Evolutionary conservation across 352 stramenopile species (phyloP), one percentile per base, ranked within the genome.

Genomic region (Globisporangium paroecandrum): DNA sequence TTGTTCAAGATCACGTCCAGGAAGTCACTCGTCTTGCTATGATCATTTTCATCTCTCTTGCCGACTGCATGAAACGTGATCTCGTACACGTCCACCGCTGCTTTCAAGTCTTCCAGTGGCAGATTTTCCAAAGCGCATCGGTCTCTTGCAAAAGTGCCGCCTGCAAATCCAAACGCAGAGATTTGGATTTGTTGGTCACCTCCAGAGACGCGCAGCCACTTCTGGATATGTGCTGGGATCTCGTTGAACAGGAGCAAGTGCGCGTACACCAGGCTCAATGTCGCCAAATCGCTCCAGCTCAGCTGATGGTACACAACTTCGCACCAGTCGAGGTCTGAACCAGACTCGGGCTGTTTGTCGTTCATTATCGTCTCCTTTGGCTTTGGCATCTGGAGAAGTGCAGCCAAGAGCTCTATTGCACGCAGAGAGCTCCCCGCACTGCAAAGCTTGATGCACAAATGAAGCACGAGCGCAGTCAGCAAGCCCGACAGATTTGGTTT

Each of bases 391-490:
- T 12, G 6, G n/a, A 72, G 47, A 5, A 72, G 25, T 46, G 55
- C 66, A 6, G 29, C 24, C 47, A 72, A 54, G 43, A 72, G 59
- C 54, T 68, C 60, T 3, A 72, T 5, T 1, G 43, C 43, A 3
- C 62, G 61, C 15, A 6, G 34, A 4, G 29, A 55, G 12, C 49
- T 51, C 2, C 62, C 67, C 25, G 67, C 55, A 24, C 56, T 8
- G 2, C 60, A 41, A 20, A 72, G 67, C 55, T 66, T 68, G 12
- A 72, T 64, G 4, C 61, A 72, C n/a, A 72, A n/a, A 36, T 72
- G 67, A 43, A 68, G 4, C 43, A 72, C 53, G 25, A 68, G 58
- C 54, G 61, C 61, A 27, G 53, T 38, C 54, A 72, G 18, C n/a
- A 72, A 34, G 8, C 22, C 43, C 34, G 67, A 72, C 15, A 68